phyloP scores from a whole-genome alignment of 1,284 basidiomycete species.

The Hemileccinum hortonii region DNA sequence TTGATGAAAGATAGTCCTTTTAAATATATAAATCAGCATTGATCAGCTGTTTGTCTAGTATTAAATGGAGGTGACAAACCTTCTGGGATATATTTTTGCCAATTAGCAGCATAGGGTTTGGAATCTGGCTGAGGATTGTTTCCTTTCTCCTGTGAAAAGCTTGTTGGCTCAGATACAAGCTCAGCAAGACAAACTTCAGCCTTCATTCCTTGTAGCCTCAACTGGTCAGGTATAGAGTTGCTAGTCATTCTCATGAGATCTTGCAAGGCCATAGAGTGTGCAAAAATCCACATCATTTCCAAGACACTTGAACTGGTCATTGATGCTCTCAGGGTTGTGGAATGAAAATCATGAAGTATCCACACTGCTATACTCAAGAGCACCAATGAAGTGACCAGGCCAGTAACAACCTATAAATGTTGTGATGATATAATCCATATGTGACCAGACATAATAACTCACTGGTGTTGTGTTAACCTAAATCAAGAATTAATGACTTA shows the following conservation, averaged over 20 bases:
- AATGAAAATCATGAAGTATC: neutral
- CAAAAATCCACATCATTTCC: constrained; percentile 1
- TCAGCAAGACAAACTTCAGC: constrained; percentile 3
- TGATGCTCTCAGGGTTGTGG: neutral
- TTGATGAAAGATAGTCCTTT: neutral
- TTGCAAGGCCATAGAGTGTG: neutral
- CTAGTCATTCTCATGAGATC: neutral
- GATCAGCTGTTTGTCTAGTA: neutral
- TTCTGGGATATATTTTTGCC: neutral
- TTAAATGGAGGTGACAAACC: neutral
- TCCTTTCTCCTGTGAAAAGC: neutral
- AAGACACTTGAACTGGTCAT: neutral
- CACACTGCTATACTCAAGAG: constrained; percentile 1
- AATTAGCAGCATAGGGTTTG: neutral
- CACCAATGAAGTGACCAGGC: neutral
- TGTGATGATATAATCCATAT: neutral
- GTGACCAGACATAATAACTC: neutral
- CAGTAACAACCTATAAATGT: neutral
- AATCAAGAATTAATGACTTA: neutral
- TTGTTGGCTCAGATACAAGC: neutral
- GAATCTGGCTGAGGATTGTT: neutral
- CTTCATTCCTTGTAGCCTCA: constrained; percentile 5
- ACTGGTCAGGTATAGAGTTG: neutral
- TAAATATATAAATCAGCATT: neutral
- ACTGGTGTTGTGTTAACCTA: constrained; percentile 5